Conservation (phyloP, 2,329 filamentous ascomycete genomes). For the Blastomyces silverae region DNA sequence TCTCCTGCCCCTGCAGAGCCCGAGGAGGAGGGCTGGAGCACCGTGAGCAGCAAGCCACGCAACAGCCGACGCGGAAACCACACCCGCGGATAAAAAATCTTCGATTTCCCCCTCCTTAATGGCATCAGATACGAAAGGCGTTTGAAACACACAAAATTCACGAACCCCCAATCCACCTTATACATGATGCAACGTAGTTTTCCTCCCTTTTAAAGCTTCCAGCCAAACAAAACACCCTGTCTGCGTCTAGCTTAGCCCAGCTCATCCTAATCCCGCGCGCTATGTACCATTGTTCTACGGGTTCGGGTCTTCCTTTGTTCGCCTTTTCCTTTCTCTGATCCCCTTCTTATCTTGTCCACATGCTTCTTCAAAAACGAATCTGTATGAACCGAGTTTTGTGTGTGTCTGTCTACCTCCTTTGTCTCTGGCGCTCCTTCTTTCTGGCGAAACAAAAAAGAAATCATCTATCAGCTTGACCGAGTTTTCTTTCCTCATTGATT, state of each 20-base stretch:
- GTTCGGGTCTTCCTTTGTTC: constrained; percentile 6
- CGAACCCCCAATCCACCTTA: constrained; percentile 6
- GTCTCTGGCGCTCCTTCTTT: neutral
- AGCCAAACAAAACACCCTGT: neutral
- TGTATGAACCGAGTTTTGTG: constrained; percentile 6
- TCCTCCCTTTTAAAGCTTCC: constrained; percentile 5
- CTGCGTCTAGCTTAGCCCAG: neutral
- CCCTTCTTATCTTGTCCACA: neutral
- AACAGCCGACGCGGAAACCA: constrained; percentile 40
- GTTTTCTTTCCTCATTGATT: neutral
- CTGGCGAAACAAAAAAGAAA: constrained; percentile 10
- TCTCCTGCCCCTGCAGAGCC: constrained; percentile 27
- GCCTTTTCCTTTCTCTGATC: neutral
- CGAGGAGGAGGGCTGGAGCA: constrained; percentile 46
- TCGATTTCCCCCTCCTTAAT: neutral
- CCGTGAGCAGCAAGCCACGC: constrained; percentile 41
- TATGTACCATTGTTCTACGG: constrained; percentile 13
- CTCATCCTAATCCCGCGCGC: constrained; percentile 1
- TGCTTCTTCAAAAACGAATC: constrained; percentile 9
- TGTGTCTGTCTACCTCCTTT: neutral
- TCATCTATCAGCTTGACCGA: constrained; percentile 3
- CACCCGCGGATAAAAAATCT: constrained; percentile 4
- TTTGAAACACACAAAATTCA: constrained; percentile 9
- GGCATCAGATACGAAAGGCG: constrained; percentile 4
- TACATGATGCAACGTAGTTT: constrained; percentile 3